phyloP scores from a whole-genome alignment of 345 rosid genomes.

The Eucalyptus rudis region DNA sequence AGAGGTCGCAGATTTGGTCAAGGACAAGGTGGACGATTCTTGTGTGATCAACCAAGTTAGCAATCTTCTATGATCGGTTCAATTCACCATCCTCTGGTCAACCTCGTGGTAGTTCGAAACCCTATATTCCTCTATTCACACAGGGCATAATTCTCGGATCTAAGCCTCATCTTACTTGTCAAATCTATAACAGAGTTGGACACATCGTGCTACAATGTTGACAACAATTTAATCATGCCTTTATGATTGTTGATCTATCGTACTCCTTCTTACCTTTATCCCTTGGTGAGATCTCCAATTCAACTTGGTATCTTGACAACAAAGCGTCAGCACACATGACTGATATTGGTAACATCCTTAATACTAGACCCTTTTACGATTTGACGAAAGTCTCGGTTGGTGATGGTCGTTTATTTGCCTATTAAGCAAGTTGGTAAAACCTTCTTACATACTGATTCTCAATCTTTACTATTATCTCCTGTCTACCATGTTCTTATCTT shows the following conservation, averaged over 20 bases:
- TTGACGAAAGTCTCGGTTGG: background rate
- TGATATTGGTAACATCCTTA: background rate
- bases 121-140: background rate
- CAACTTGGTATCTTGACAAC: background rate
- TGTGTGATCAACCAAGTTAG: background rate
- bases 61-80: background rate
- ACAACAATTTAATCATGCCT: background rate
- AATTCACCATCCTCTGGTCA: background rate
- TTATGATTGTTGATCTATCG: no score
- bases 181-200: background rate
- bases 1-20: background rate
- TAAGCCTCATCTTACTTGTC: background rate
- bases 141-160: background rate
- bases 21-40: background rate
- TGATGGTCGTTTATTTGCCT: background rate
- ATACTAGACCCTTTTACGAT: background rate
- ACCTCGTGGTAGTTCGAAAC: background rate
- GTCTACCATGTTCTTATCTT: background rate
- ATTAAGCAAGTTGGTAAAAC: background rate
- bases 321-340: background rate
- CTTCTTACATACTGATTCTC: background rate
- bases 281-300: background rate
- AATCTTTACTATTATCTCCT: background rate
- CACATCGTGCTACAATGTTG: background rate
- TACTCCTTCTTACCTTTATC: background rate